These are phyloP conservation scores for Paxillus ammoniavirescens DNA, from an alignment of 768 basidiomycete genomes.

Conservation along the genomic window DNA sequence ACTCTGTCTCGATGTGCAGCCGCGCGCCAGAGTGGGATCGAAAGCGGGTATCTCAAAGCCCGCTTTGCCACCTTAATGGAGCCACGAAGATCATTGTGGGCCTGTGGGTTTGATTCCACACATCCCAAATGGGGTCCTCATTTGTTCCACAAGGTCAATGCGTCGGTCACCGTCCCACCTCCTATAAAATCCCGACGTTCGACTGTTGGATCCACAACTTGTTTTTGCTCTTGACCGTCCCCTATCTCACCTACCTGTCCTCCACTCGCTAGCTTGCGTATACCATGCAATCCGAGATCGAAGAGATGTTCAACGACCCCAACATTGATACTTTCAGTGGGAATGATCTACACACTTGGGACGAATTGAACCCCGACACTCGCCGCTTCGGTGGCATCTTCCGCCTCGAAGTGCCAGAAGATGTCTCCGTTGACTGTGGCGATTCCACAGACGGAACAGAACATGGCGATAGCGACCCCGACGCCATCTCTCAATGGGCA, in stretches of 20 bases:
- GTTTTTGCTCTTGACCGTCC: background rate
- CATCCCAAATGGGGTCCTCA: conserved; percentile 6
- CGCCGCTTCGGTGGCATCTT: conserved; percentile 29
- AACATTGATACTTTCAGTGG: background rate
- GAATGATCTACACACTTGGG: background rate
- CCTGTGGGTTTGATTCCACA: background rate
- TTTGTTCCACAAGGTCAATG: conserved; percentile 24
- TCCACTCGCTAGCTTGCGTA: background rate
- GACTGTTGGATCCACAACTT: background rate
- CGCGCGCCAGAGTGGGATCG: conserved; percentile 2
- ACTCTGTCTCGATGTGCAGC: background rate
- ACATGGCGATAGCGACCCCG: conserved; percentile 1
- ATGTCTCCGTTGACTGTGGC: conserved; percentile 2
- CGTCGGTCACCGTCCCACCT: conserved; percentile 7
- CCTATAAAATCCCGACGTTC: conserved; percentile 17
- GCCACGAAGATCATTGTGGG: conserved; percentile 17
- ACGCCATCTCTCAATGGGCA: conserved; percentile 11
- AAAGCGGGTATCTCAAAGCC: background rate
- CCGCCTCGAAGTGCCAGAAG: conserved; percentile 7
- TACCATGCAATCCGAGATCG: conserved; percentile 9
- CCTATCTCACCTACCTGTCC: background rate
- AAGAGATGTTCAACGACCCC: conserved; percentile 7
- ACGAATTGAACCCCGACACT: conserved; percentile 13
- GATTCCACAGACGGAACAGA: conserved; percentile 15
- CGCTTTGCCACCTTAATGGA: conserved; percentile 11